These are phyloP conservation scores for Penicillium roqueforti DNA, from an alignment of 495 filamentous ascomycete genomes.

Conservation along the genomic window DNA sequence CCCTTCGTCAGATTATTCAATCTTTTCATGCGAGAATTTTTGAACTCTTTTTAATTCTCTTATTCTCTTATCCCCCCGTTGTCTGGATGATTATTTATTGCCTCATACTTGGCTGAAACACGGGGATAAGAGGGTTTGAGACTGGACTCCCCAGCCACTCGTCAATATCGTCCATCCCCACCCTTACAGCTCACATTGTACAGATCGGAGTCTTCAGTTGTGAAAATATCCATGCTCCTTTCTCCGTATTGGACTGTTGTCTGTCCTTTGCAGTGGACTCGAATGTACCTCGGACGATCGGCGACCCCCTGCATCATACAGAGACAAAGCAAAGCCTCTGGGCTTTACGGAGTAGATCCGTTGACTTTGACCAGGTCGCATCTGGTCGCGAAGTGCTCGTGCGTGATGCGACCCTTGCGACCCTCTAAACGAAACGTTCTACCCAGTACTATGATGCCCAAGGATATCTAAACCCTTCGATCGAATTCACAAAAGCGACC, in stretches of 20 bases:
- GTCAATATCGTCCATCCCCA: conserved; percentile 3
- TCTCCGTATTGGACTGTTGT: not conserved
- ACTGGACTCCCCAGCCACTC: conserved; percentile 6
- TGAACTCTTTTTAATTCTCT: not conserved
- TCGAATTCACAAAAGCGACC: not conserved
- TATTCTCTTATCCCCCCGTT: not conserved
- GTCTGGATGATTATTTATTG: not conserved
- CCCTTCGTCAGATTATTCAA: not conserved
- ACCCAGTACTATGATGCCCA: conserved; percentile 8
- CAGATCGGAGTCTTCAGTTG: not conserved
- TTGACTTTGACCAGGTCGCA: conserved; percentile 9
- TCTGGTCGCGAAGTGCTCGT: conserved; percentile 3
- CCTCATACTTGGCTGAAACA: not conserved
- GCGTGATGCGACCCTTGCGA: conserved; percentile 18
- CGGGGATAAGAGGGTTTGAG: not conserved
- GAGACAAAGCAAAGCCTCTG: conserved; percentile 9
- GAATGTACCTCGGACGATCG: conserved; percentile 10
- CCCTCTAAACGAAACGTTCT: conserved; percentile 1
- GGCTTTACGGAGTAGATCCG: conserved; percentile 6
- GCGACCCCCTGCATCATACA: conserved; percentile 19
- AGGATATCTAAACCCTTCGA: not conserved
- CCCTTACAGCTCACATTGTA: conserved; percentile 3
- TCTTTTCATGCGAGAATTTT: not conserved
- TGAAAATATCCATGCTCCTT: not conserved
- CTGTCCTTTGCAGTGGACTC: conserved; percentile 6